These are phyloP conservation scores for Pyricularia grisea DNA, from an alignment of 2,329 filamentous ascomycete genomes.

Conservation along the genomic window DNA sequence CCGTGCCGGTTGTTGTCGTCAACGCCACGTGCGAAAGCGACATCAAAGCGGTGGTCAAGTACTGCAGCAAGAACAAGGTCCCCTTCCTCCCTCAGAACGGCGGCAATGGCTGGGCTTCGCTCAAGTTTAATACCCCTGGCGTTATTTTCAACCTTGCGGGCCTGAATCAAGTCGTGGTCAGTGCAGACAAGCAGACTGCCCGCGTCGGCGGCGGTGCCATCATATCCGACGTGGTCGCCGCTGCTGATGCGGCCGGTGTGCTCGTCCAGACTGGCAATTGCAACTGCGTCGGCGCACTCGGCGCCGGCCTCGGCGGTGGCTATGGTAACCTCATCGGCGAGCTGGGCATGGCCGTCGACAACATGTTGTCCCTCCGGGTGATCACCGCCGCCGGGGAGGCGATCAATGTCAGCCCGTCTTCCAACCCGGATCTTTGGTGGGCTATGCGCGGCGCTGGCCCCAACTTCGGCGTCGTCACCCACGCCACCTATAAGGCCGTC, in stretches of 20 bases:
- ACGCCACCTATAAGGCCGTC: background rate
- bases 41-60: background rate
- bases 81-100: background rate
- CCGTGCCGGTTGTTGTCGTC: background rate
- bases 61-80: background rate
- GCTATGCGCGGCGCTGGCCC: constrained; percentile 23
- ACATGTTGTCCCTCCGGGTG: constrained; percentile 17
- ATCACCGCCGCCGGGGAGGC: constrained; percentile 13
- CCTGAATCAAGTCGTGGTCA: background rate
- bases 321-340: constrained; percentile 15
- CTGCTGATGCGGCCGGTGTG: background rate
- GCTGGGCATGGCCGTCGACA: constrained; percentile 23
- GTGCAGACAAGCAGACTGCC: background rate
- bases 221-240: background rate
- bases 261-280: background rate
- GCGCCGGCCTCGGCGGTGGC: constrained; percentile 18
- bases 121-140: background rate
- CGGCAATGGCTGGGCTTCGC: background rate
- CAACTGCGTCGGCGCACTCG: constrained; percentile 16
- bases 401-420: constrained; percentile 11
- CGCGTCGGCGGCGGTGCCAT: background rate
- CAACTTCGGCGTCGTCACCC: constrained; percentile 22
- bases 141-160: background rate
- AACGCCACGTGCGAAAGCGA: background rate
- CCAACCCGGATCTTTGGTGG: constrained; percentile 18